Evolutionary conservation across 163 green algal species (phyloP).

Genomic region (Picocystis sp.): DNA sequence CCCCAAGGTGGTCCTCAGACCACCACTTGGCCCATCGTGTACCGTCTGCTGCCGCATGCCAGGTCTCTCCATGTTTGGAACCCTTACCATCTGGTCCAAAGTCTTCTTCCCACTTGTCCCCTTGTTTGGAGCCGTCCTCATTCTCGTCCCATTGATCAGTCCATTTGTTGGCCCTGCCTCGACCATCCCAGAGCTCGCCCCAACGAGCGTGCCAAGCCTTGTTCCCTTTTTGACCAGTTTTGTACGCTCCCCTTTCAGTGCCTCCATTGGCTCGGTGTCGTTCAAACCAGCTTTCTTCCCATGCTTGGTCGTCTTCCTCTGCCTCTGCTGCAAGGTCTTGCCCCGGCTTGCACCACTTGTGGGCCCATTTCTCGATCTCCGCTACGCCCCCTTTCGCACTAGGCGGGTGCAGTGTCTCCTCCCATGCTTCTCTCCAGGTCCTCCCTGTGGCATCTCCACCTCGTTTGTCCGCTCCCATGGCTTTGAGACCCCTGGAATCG

Average conservation of each 20-base stretch:
- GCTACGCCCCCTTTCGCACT: constrained; percentile 26
- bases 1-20: constrained; percentile 63
- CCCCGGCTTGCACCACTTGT: constrained; percentile 21
- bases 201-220: background rate
- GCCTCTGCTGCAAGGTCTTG: constrained; percentile 9
- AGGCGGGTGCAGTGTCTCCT: constrained; percentile 13
- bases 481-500: constrained; percentile 47
- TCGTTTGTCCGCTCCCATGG: constrained; percentile 80
- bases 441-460: constrained; percentile 33
- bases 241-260: constrained; percentile 2
- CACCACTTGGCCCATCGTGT: constrained; percentile 53
- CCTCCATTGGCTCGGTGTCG: background rate
- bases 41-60: constrained; percentile 20
- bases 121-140: constrained; percentile 38
- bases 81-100: constrained; percentile 55
- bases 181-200: constrained; percentile 14
- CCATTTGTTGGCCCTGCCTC: constrained; percentile 55
- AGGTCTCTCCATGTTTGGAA: constrained; percentile 51
- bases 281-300: constrained; percentile 56
- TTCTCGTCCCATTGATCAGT: constrained; percentile 78
- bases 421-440: constrained; percentile 18
- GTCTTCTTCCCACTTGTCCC: constrained; percentile 78
- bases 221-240: constrained; percentile 9
- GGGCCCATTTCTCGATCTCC: constrained; percentile 2
- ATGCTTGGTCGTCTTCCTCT: constrained; percentile 92